Percentiles rank a stretch among this genome's conserved stretches.
Evolutionary conservation across 179 eudicot genomes (phyloP).

Genomic region (Gypsophila paniculata): DNA sequence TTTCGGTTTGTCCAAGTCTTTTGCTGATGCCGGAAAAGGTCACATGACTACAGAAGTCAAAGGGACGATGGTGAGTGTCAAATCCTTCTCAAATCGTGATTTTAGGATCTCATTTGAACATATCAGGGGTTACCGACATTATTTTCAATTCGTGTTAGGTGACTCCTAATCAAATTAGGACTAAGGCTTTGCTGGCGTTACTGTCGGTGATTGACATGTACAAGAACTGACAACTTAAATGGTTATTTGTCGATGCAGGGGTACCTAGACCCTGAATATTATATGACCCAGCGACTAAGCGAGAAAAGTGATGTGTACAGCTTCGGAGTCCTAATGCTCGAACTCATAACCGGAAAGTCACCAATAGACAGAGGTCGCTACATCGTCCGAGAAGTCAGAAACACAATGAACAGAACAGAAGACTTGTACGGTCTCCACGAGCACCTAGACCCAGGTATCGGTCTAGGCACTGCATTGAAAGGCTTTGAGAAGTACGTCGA

Average conservation of each 20-base stretch:
- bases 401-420: constrained; percentile 28
- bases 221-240: neutral
- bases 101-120: neutral
- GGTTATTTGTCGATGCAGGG: constrained; percentile 34
- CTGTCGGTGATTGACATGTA: neutral
- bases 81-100: constrained; percentile 8
- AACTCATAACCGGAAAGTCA: constrained; percentile 43
- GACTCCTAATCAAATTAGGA: neutral
- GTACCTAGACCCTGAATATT: constrained; percentile 65
- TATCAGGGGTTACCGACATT: neutral
- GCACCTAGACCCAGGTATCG: constrained; percentile 43
- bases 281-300: constrained; percentile 57
- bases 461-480: constrained; percentile 29
- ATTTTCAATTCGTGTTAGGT: neutral
- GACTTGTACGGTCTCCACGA: constrained; percentile 34
- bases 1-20: constrained; percentile 64
- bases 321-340: constrained; percentile 56
- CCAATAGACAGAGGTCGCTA: constrained; percentile 55
- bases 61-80: constrained; percentile 67
- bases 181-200: too few species aligned
- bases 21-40: constrained; percentile 50
- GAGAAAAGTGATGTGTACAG: constrained; percentile 64
- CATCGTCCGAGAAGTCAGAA: constrained; percentile 44
- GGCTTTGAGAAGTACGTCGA: constrained; percentile 46
- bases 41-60: constrained; percentile 74